Conservation (phyloP, 768 basidiomycete genomes). For the Phlebiopsis gigantea region DNA sequence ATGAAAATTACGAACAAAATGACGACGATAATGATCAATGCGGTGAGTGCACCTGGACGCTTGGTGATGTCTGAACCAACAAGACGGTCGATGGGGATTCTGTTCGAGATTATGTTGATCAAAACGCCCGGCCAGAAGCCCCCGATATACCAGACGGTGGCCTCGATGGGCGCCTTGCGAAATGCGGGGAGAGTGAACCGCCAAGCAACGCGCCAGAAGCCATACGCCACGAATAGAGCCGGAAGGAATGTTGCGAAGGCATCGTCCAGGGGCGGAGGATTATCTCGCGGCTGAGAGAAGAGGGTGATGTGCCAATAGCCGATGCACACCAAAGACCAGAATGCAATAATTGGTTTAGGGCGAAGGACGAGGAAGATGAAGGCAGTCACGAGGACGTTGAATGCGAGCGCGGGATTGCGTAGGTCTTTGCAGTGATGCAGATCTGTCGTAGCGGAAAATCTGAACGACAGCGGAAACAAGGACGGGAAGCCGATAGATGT, state of each 20-base stretch:
- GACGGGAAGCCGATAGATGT: constrained; percentile 70
- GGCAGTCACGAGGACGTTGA: constrained; percentile 66
- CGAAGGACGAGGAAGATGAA: constrained; percentile 69
- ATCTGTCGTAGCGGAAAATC: constrained; percentile 42
- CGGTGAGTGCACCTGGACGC: constrained; percentile 61
- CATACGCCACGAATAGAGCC: constrained; percentile 69
- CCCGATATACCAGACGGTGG: constrained; percentile 65
- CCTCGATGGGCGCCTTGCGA: constrained; percentile 62
- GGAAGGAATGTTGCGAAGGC: constrained; percentile 79
- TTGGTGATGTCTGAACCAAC: constrained; percentile 60
- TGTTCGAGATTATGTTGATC: constrained; percentile 63
- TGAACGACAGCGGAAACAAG: constrained; percentile 67
- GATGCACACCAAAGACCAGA: constrained; percentile 76
- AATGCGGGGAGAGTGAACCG: constrained; percentile 73
- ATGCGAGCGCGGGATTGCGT: constrained; percentile 61
- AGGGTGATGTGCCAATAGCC: constrained; percentile 83
- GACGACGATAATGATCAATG: constrained; percentile 63
- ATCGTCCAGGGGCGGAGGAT: constrained; percentile 64
- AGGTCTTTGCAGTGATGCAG: constrained; percentile 68
- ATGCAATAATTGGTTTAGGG: constrained; percentile 61
- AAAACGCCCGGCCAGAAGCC: constrained; percentile 79
- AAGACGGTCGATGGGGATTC: constrained; percentile 76
- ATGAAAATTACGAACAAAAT: constrained; percentile 53
- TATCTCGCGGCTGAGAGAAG: constrained; percentile 66
- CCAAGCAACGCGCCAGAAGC: constrained; percentile 72